Percentiles rank a stretch among this genome's conserved stretches.
These are phyloP conservation scores for Luffa aegyptiaca DNA, from an alignment of 306 rosid species.

Conservation along the genomic window DNA sequence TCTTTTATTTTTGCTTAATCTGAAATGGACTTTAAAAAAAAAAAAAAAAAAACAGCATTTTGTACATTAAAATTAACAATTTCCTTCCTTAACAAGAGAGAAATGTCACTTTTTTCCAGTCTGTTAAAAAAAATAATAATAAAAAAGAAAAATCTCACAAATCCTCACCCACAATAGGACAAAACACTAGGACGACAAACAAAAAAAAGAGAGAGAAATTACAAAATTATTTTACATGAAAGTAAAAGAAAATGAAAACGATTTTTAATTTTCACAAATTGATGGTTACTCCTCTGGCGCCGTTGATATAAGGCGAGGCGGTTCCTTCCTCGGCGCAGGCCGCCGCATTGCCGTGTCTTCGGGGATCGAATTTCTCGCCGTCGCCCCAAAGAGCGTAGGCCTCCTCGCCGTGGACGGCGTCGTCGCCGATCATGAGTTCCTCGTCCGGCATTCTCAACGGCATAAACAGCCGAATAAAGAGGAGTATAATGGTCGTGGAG, in stretches of 20 bases:
- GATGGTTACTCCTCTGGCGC: slow-evolving; percentile 88
- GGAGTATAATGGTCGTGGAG: slow-evolving; percentile 70
- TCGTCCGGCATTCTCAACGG: slow-evolving; percentile 88
- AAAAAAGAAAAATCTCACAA: not conserved
- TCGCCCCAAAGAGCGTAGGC: slow-evolving; percentile 99
- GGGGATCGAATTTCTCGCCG: slow-evolving; percentile 82
- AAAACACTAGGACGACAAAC: no score
- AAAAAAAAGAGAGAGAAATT: not conserved
- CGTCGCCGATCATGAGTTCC: slow-evolving; percentile 73
- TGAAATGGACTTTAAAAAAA: not conserved
- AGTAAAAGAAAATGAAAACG: not conserved
- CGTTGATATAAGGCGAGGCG: slow-evolving; percentile 62
- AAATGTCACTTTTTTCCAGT: not conserved
- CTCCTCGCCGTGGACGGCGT: slow-evolving; percentile 93
- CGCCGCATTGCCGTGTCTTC: slow-evolving; percentile 47
- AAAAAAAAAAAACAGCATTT: not conserved
- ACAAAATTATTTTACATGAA: not conserved
- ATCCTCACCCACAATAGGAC: not conserved
- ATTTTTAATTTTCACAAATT: slow-evolving; percentile 27
- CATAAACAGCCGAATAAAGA: slow-evolving; percentile 46
- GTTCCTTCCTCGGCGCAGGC: slow-evolving; percentile 8
- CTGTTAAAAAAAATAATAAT: no score
- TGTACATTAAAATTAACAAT: not conserved
- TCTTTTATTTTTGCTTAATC: not conserved
- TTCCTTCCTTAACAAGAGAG: not conserved